Percentiles rank a stretch among this genome's conserved stretches.
Conservation (phyloP, 129 eudicot species). For the Flaveria linearis region DNA sequence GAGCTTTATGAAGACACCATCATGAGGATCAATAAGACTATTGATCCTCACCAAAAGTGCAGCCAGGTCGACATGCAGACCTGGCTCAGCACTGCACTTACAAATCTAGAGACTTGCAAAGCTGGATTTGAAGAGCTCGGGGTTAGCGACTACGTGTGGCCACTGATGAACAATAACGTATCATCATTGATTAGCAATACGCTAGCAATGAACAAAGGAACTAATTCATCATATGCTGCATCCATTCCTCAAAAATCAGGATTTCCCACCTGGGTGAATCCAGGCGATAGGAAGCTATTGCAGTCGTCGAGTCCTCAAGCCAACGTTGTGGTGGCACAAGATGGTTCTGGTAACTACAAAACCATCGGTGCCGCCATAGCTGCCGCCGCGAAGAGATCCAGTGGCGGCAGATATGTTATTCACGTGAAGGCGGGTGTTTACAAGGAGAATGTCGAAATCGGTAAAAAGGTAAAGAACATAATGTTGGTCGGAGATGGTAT, state of each 20-base stretch:
- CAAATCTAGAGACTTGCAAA: slow-evolving; percentile 50
- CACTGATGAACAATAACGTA: slow-evolving; percentile 50
- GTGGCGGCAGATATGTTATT: slow-evolving; percentile 60
- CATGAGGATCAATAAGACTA: slow-evolving; percentile 45
- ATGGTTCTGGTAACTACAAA: slow-evolving; percentile 66
- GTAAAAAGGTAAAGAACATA: slow-evolving; percentile 51
- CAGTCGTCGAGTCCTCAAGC: slow-evolving; percentile 46
- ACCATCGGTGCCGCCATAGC: slow-evolving; percentile 56
- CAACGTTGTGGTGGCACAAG: slow-evolving; percentile 74
- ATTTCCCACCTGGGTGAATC: slow-evolving; percentile 57
- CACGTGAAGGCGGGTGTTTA: slow-evolving; percentile 57
- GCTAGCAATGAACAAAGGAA: slow-evolving; percentile 50
- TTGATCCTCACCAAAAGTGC: slow-evolving; percentile 45
- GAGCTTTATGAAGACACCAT: slow-evolving; percentile 67
- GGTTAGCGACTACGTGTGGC: slow-evolving; percentile 42
- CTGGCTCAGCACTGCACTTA: slow-evolving; percentile 51
- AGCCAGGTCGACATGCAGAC: slow-evolving; percentile 45
- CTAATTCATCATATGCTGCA: background rate
- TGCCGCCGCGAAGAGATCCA: slow-evolving; percentile 50
- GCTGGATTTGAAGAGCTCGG: slow-evolving; percentile 59
- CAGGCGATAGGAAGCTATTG: slow-evolving; percentile 54
- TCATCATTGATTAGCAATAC: slow-evolving; percentile 56
- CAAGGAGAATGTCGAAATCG: slow-evolving; percentile 59
- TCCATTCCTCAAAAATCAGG: slow-evolving; percentile 32
- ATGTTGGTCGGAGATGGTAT: slow-evolving; percentile 85